Base-by-base conservation (phyloP, 352 stramenopile species). In the Globisporangium spinosum region DNA sequence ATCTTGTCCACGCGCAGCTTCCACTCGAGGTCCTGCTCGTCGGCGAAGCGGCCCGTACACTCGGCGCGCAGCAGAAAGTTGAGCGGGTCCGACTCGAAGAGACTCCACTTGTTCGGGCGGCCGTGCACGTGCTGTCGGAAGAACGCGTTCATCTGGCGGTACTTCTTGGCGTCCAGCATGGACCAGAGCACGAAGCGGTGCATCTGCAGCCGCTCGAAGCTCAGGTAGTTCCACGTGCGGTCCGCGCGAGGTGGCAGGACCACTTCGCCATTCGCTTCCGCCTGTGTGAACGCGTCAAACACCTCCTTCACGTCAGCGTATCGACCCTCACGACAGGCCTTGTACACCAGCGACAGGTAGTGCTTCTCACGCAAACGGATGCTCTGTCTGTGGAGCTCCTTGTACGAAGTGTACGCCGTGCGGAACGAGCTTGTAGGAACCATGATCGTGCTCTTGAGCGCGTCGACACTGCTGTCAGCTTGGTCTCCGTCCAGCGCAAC, bases 11-110 rank as follows among this genome's bases (percentile, higher is more conserved):
- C 63, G n/a, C 83, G 78, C 27, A 64, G 62, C 35, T 71, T 70
- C 34, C 75, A 51, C 47, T 68, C 76, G 3, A 69, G 58, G 20
- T 77, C 68, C 45, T 74, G 62, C 59, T 85, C 75, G 43, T 74
- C 65, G n/a, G 67, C 69, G 25, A 82, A 73, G 61, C 69, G 77
- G 20, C 70, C 73, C 10, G 74, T 88, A 68, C 82, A 92, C 70
- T 92, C 83, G 56, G 86, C 73, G 54, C 74, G 72, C 70, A 92
- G 43, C 32, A 92, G 51, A 32, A 90, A 92, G 65, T 90, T 92
- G 35, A 90, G 72, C 23, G 81, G 38, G 38, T 92, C 83, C 0
- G 80, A 76, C 64, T 92, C 83, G 58, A 85, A 82, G 27, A 90
- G 65, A 7, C 72, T 61, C 17, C 74, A 58, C 22, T 70, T 64